These are phyloP conservation scores for Cucumis hystrix DNA, from an alignment of 306 rosid species.

Conservation along the genomic window DNA sequence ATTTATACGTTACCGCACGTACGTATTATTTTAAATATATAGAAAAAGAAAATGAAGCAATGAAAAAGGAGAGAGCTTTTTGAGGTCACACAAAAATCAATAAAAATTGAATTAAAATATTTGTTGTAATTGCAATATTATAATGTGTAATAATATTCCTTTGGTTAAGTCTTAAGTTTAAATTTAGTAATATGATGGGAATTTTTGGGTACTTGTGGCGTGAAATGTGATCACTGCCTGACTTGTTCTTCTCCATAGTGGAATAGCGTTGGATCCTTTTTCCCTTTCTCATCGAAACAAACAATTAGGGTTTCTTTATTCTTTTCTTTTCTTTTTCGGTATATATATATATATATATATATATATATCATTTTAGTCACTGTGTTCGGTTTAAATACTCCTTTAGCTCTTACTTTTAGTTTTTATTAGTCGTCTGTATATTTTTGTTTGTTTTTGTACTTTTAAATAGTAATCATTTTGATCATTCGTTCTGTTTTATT, in stretches of 20 bases:
- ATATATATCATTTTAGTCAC: too few species aligned
- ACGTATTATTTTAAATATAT: too few species aligned
- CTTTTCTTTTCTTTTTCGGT: background rate
- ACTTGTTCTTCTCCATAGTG: background rate
- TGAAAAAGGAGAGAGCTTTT: background rate
- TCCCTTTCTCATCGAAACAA: background rate
- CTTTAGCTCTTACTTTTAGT: too few species aligned
- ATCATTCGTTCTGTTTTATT: too few species aligned
- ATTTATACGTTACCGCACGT: too few species aligned
- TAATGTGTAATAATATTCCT: background rate
- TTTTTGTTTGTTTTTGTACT: too few species aligned
- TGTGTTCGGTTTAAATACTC: too few species aligned
- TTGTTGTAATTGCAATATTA: background rate
- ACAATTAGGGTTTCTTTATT: background rate
- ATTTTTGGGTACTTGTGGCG: conserved; percentile 3
- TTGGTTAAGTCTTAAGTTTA: background rate
- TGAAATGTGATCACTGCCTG: background rate
- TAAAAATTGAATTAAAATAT: background rate
- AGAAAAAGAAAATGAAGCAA: background rate
- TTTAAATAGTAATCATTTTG: too few species aligned
- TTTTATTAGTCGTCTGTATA: too few species aligned
- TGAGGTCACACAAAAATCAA: background rate
- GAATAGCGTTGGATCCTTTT: background rate
- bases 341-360: too few species aligned
- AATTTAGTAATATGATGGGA: background rate